phyloP scores from a whole-genome alignment of 805 yeast species.

The Lipomyces yamanashiensis region DNA sequence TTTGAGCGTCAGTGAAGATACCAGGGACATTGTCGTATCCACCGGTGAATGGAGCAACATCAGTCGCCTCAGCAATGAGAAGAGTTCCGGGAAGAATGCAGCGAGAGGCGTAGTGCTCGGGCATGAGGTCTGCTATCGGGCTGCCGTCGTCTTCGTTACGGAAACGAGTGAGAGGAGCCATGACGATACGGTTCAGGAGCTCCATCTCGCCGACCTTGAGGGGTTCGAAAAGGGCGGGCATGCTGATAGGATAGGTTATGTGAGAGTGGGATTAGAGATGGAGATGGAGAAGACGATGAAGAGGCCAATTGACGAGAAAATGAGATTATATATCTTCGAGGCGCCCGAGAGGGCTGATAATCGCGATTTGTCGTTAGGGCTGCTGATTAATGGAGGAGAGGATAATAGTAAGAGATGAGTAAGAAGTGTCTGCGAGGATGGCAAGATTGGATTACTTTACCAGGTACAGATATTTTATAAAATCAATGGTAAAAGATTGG shows the following conservation, averaged over 20 bases:
- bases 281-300: neutral
- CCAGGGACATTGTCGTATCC: slow-evolving; percentile 47
- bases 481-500: too few species aligned
- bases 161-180: slow-evolving; percentile 58
- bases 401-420: too few species aligned
- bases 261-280: neutral
- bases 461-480: too few species aligned
- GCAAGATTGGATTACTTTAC: too few species aligned
- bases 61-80: slow-evolving; percentile 64
- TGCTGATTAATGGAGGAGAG: neutral
- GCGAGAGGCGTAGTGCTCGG: slow-evolving; percentile 60
- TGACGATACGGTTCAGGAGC: slow-evolving; percentile 49
- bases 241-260: neutral
- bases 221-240: slow-evolving; percentile 38
- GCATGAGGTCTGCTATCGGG: slow-evolving; percentile 49
- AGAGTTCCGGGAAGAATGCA: slow-evolving; percentile 61
- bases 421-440: too few species aligned
- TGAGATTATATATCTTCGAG: too few species aligned
- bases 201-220: slow-evolving; percentile 39
- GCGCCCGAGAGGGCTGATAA: neutral
- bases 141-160: slow-evolving; percentile 41
- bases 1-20: slow-evolving; percentile 74
- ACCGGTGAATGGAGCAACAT: slow-evolving; percentile 51
- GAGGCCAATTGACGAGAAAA: too few species aligned
- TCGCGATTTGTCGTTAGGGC: neutral